Evolutionary conservation across 495 filamentous ascomycete species (phyloP).

Genomic region (Margaritispora aquatica): DNA sequence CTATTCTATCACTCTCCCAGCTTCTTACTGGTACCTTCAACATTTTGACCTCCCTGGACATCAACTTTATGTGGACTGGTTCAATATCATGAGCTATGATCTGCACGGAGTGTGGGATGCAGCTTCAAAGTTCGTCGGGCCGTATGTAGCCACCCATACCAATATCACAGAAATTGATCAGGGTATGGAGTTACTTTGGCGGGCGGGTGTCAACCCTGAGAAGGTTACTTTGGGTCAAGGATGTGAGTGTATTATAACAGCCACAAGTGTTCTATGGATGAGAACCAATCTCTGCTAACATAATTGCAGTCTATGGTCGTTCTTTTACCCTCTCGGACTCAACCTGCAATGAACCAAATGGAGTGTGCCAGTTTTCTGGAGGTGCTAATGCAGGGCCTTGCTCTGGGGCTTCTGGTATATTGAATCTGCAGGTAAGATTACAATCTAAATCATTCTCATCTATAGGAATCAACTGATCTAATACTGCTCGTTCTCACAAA

Average conservation of each 20-base stretch:
- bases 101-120: conserved; percentile 32
- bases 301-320: too few species aligned
- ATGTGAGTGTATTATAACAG: too few species aligned
- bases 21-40: conserved; percentile 47
- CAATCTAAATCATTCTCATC: too few species aligned
- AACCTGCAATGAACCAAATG: not conserved
- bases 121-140: conserved; percentile 28
- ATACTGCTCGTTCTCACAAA: too few species aligned
- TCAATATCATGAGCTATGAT: conserved; percentile 54
- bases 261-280: too few species aligned
- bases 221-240: conserved; percentile 34
- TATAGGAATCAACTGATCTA: too few species aligned
- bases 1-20: conserved; percentile 37
- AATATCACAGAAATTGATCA: conserved; percentile 34
- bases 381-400: conserved; percentile 2
- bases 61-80: conserved; percentile 35
- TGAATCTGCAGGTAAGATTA: too few species aligned
- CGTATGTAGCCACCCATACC: conserved; percentile 23
- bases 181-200: conserved; percentile 31
- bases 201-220: conserved; percentile 23
- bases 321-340: not conserved
- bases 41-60: conserved; percentile 38
- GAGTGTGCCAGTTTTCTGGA: conserved; percentile 1
- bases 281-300: too few species aligned
- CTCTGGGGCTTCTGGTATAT: not conserved